Percentiles rank a stretch among this genome's conserved stretches.
Evolutionary conservation across 1,139 yeast species (phyloP).

Genomic region (Suhomyces kunorum): DNA sequence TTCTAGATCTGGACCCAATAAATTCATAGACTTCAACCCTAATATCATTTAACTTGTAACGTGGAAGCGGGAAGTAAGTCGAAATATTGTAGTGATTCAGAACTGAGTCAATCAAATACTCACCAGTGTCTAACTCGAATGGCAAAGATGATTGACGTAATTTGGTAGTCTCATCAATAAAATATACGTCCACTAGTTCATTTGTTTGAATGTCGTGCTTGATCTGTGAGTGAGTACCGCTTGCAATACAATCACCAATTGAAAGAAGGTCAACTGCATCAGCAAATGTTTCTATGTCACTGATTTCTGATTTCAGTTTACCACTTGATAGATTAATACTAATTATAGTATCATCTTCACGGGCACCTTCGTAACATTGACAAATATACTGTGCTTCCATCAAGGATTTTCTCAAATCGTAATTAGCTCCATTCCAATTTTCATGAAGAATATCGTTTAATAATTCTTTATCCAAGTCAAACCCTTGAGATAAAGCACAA

Average conservation of each 20-base stretch:
- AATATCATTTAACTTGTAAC: constrained; percentile 14
- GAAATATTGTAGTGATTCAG: not conserved
- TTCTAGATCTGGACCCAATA: constrained; percentile 23
- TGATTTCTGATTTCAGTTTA: not conserved
- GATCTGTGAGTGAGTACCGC: constrained; percentile 37
- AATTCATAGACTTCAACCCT: constrained; percentile 17
- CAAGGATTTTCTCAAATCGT: constrained; percentile 59
- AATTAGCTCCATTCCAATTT: constrained; percentile 23
- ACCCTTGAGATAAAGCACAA: constrained; percentile 41
- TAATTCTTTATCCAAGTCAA: constrained; percentile 30
- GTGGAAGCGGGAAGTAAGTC: not conserved
- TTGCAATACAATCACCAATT: constrained; percentile 37
- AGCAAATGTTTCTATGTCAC: constrained; percentile 14
- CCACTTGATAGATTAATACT: not conserved
- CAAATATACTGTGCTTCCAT: constrained; percentile 61
- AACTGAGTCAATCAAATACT: constrained; percentile 15
- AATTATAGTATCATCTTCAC: not conserved
- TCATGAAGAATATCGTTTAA: constrained; percentile 35
- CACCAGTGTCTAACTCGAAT: constrained; percentile 42
- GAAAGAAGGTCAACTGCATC: constrained; percentile 38
- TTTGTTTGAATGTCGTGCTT: constrained; percentile 37
- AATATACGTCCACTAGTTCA: constrained; percentile 38
- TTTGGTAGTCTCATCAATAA: constrained; percentile 28
- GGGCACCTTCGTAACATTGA: constrained; percentile 20
- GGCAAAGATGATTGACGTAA: constrained; percentile 27